Conservation (phyloP, 2,329 filamentous ascomycete species). For the Neophaeococcomyces mojaviensis region DNA sequence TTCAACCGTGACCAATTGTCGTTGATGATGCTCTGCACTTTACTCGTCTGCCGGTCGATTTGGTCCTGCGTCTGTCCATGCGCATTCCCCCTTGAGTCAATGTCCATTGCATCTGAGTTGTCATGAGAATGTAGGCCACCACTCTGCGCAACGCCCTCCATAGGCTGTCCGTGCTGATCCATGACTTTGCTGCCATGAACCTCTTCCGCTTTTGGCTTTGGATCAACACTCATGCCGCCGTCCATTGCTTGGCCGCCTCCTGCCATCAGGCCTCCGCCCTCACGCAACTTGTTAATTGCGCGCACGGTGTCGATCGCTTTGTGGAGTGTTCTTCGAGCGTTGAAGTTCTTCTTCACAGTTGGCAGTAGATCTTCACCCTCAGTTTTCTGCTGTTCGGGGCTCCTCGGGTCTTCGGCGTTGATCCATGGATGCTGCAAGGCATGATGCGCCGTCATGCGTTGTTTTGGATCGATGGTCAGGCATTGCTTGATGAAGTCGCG, state of each 20-base stretch:
- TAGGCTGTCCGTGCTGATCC: conserved; percentile 27
- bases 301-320: conserved; percentile 62
- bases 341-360: conserved; percentile 64
- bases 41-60: conserved; percentile 53
- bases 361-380: conserved; percentile 51
- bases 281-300: conserved; percentile 60
- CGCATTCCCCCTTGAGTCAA: conserved; percentile 53
- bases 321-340: conserved; percentile 56
- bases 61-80: conserved; percentile 56
- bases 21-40: conserved; percentile 30
- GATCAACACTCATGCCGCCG: conserved; percentile 50
- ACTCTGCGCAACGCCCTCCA: conserved; percentile 22
- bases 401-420: conserved; percentile 43
- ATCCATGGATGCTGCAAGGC: conserved; percentile 60
- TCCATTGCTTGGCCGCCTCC: conserved; percentile 47
- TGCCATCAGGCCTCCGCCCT: conserved; percentile 46
- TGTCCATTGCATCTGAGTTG: conserved; percentile 40
- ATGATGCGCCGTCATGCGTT: conserved; percentile 85
- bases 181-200: conserved; percentile 38
- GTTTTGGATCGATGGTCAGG: conserved; percentile 78
- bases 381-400: conserved; percentile 27
- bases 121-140: conserved; percentile 33
- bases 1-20: too few species aligned
- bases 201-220: conserved; percentile 42
- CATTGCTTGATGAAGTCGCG: conserved; percentile 90